Evolutionary conservation across 1,284 basidiomycete genomes (phyloP).

Genomic region (Pyrrhoderma noxium): DNA sequence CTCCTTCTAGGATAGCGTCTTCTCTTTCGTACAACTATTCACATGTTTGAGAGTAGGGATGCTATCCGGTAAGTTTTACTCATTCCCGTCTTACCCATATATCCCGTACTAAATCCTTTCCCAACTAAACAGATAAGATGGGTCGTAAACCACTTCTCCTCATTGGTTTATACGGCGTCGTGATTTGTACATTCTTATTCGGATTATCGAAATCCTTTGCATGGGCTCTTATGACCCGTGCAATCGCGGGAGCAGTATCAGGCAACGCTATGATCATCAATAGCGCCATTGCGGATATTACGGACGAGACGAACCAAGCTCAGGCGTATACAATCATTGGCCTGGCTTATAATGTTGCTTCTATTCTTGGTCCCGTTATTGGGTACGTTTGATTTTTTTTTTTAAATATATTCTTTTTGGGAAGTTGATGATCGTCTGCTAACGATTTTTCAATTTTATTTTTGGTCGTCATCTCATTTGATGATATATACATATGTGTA

Average conservation of each 20-base stretch:
- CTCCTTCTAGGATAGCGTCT: constrained; percentile 23
- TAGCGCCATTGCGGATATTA: constrained; percentile 20
- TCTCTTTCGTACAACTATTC: constrained; percentile 23
- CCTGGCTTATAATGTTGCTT: constrained; percentile 20
- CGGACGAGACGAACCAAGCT: constrained; percentile 25
- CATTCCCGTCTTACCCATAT: not conserved
- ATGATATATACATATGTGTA: too few species aligned
- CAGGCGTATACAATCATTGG: constrained; percentile 22
- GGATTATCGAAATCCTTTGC: constrained; percentile 24
- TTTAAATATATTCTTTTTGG: not conserved
- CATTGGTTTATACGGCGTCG: constrained; percentile 23
- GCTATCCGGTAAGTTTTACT: constrained; percentile 22
- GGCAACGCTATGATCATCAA: constrained; percentile 23
- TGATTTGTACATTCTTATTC: constrained; percentile 23
- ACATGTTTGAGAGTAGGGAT: constrained; percentile 23
- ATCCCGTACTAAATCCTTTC: too few species aligned
- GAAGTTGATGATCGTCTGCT: not conserved
- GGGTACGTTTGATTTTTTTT: not conserved
- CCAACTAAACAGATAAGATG: constrained; percentile 25
- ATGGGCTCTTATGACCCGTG: constrained; percentile 21
- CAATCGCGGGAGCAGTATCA: constrained; percentile 23
- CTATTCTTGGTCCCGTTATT: constrained; percentile 18
- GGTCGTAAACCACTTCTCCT: constrained; percentile 28
- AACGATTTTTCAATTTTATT: too few species aligned
- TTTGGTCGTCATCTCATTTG: not conserved